Evolutionary conservation across 371 early-diverging fungal species (phyloP), one percentile per base, ranked within the genome.

Genomic region (Lichtheimia hyalospora): DNA sequence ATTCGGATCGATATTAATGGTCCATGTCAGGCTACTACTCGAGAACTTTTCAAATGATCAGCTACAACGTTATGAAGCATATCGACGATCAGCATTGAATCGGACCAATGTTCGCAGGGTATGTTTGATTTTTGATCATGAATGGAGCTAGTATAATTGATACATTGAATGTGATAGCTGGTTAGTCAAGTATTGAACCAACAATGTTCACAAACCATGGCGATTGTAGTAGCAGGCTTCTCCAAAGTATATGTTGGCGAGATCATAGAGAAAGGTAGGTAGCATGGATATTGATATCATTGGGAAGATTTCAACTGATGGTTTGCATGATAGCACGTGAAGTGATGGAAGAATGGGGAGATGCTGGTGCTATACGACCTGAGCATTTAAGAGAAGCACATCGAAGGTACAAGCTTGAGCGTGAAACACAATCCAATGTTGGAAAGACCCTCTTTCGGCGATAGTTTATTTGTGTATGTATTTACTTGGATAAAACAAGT

Each of bases 221-320:
- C 91, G 0, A 94, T 96, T 77, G 94, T 95, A 0, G 89, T 98
- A 0, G 92, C 93, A 24, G 99, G 97, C 28, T 91, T 94, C 60
- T 85, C 93, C 41, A 99, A 99, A 70, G 91, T 99, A 13, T 99
- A 95, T 83, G 92, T 97, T 2, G 97, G 97, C 20, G 97, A 98
- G 66, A 90, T 98, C 61, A 87, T 96, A 5, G 96, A 95, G 69
- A 82, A 85, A 71, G 96, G 92, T 84, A 78, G 72, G 25, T 52
- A 7, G 51, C 13, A 25, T 27, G 4, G 12, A n/a, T 12, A 21
- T 12, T 18, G 20, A 41, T 8, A 40, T 13, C 13, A 13, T 14
- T 18, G 3, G n/a, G 15, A 5, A 3, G 18, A 0, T 20, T 20
- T 49, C 20, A 6, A n/a, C 34, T 28, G 23, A 56, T 39, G 28